Evolutionary conservation across 805 yeast genomes (phyloP), one percentile per base, ranked within the genome.

Genomic region (Sugiyamaella mastotermitis): DNA sequence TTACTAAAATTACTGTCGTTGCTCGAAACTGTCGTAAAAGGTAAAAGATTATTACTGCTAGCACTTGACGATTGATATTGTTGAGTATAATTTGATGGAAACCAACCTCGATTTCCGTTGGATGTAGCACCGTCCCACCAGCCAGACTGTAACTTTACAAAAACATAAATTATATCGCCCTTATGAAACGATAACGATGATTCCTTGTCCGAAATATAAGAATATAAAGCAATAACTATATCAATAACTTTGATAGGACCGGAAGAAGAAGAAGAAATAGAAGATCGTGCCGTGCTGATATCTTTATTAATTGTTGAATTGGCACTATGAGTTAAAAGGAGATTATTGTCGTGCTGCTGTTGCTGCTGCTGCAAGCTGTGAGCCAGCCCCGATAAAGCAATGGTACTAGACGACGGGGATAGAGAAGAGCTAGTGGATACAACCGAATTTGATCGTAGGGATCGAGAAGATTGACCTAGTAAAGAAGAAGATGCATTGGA

Each of bases 71-170:
- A n/a, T 27, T 5, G 32, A 19, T 43, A 68, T 1, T 70, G 56
- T 33, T 72, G 67, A 19, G 77, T 76, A 57, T 71, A 79, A 41
- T 71, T 73, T 34, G 72, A 72, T 13, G 95, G 94, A 62, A 86
- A 83, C 95, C 95, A 86, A 49, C 95, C 95, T 53, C 94, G 68
- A 5, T 72, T 71, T 14, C 53, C 58, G 2, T 62, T 56, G 26
- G 58, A 59, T 4, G 54, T 57, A 13, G 80, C 67, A 8, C 95
- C 95, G 57, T 86, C 95, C 92, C 94, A 84, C 95, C 95, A 86
- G 2, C 86, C 83, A 2, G 76, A 57, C 27, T 71, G 73, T 11
- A 75, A 65, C 43, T 80, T 81, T 11, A 69, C 56, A n/a, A 83
- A 54, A 10, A 86, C 92, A 48, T 80, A 73, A 1, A 86, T 62